Evolutionary conservation across 2,329 filamentous ascomycete species (phyloP).

Genomic region (Peltaster fructicola): DNA sequence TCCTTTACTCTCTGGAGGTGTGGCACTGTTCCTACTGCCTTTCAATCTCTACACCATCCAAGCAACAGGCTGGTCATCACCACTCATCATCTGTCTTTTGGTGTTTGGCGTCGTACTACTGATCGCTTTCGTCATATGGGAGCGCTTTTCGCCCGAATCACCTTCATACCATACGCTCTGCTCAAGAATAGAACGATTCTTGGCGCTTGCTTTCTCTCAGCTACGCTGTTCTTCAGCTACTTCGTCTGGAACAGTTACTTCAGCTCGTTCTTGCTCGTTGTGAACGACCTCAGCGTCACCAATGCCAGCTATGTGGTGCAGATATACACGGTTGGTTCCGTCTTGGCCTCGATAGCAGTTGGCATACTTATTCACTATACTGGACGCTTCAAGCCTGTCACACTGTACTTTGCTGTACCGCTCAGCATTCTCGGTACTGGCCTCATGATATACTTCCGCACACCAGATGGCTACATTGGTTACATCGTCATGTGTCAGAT

Average conservation of each 20-base stretch:
- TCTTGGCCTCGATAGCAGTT: constrained; percentile 27
- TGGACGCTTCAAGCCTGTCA: constrained; percentile 32
- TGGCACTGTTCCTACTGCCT: constrained; percentile 48
- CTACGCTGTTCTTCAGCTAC: constrained; percentile 16
- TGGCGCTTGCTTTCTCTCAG: constrained; percentile 33
- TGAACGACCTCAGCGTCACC: constrained; percentile 16
- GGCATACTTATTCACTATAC: constrained; percentile 29
- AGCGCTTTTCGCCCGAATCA: constrained; percentile 22
- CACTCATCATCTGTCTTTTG: constrained; percentile 24
- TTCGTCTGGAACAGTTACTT: constrained; percentile 24
- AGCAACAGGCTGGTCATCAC: constrained; percentile 17
- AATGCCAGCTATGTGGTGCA: constrained; percentile 14
- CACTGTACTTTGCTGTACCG: constrained; percentile 19
- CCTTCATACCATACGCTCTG: constrained; percentile 29
- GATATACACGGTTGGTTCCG: constrained; percentile 22
- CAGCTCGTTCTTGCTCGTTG: constrained; percentile 25
- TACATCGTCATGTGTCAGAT: constrained; percentile 36
- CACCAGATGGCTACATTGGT: constrained; percentile 22
- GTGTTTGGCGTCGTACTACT: constrained; percentile 21
- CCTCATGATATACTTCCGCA: constrained; percentile 14
- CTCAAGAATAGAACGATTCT: constrained; percentile 32
- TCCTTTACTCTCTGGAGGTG: constrained; percentile 43
- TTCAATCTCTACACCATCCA: constrained; percentile 35
- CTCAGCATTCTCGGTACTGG: constrained; percentile 16
- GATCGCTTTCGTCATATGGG: constrained; percentile 21